phyloP scores from a whole-genome alignment of 2,329 filamentous ascomycete genomes.

The Venturia pyrina region DNA sequence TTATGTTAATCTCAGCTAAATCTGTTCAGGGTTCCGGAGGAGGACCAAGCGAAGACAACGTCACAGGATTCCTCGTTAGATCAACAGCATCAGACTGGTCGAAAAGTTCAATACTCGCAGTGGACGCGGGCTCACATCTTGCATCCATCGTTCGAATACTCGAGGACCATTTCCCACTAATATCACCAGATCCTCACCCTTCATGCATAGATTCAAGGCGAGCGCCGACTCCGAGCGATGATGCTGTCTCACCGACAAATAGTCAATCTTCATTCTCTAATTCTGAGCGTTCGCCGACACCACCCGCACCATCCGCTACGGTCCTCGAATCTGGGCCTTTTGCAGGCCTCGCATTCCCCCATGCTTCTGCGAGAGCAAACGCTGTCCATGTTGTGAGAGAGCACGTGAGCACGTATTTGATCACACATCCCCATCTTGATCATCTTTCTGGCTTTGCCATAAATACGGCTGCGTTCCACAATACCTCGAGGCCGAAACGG shows the following conservation, averaged over 20 bases:
- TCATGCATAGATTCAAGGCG: neutral
- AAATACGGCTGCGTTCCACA: constrained; percentile 80
- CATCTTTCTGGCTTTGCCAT: constrained; percentile 87
- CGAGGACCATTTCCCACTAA: constrained; percentile 42
- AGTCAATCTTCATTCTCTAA: neutral
- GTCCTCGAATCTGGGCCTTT: constrained; percentile 61
- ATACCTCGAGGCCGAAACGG: constrained; percentile 66
- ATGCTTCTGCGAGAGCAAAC: constrained; percentile 60
- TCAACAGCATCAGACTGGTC: constrained; percentile 71
- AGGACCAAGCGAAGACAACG: constrained; percentile 81
- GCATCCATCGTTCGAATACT: constrained; percentile 75
- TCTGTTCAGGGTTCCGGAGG: constrained; percentile 67
- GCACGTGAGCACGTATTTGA: constrained; percentile 77
- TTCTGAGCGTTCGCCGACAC: constrained; percentile 22
- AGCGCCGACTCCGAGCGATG: neutral
- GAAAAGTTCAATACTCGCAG: constrained; percentile 70
- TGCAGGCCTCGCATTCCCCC: constrained; percentile 61
- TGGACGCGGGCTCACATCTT: constrained; percentile 87
- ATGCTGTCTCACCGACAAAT: constrained; percentile 11
- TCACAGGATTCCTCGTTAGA: constrained; percentile 80
- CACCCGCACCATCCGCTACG: constrained; percentile 41
- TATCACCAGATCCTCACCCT: constrained; percentile 18
- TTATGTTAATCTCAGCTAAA: neutral
- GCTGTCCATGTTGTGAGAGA: constrained; percentile 69
- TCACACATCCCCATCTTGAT: constrained; percentile 95